phyloP scores from a whole-genome alignment of 225 moss, liverwort and hornwort species.

The Physcomitrellopsis africana region DNA sequence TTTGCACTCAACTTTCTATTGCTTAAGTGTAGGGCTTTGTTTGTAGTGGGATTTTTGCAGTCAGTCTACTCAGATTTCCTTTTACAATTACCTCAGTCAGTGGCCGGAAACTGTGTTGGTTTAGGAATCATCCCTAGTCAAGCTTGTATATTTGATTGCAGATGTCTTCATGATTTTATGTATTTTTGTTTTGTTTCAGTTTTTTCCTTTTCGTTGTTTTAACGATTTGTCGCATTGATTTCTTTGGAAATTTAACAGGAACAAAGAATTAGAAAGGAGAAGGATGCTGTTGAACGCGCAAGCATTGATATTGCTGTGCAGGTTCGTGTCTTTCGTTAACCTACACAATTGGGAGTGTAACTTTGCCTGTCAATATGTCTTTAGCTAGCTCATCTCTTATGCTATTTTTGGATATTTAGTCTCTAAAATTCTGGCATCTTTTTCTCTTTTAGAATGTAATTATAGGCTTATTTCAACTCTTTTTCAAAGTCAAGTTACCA shows the following conservation, averaged over 20 bases:
- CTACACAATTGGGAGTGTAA: not conserved
- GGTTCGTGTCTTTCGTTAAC: constrained; percentile 32
- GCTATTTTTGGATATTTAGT: not conserved
- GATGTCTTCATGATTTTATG: not conserved
- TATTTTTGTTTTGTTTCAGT: too few relatives aligned
- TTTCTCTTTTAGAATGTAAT: not conserved
- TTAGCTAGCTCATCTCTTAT: not conserved
- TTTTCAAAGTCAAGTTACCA: not conserved
- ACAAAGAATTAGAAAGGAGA: constrained; percentile 31
- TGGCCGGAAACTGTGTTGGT: not conserved
- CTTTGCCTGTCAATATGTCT: not conserved
- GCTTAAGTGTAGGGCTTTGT: not conserved
- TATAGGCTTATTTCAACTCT: constrained; percentile 8
- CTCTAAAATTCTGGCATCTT: not conserved
- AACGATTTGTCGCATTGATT: not conserved
- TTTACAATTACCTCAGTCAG: constrained; percentile 7
- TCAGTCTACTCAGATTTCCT: not conserved
- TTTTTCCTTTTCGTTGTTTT: not conserved
- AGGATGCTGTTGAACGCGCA: constrained; percentile 39
- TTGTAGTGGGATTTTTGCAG: not conserved
- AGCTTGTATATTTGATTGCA: constrained; percentile 4
- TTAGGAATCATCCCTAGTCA: constrained; percentile 1
- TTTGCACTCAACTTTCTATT: constrained; percentile 2
- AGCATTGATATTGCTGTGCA: constrained; percentile 56
- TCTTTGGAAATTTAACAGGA: constrained; percentile 31